These are phyloP conservation scores for Aspergillus sp. DNA, from an alignment of 2,329 filamentous ascomycete species.

Conservation along the genomic window DNA sequence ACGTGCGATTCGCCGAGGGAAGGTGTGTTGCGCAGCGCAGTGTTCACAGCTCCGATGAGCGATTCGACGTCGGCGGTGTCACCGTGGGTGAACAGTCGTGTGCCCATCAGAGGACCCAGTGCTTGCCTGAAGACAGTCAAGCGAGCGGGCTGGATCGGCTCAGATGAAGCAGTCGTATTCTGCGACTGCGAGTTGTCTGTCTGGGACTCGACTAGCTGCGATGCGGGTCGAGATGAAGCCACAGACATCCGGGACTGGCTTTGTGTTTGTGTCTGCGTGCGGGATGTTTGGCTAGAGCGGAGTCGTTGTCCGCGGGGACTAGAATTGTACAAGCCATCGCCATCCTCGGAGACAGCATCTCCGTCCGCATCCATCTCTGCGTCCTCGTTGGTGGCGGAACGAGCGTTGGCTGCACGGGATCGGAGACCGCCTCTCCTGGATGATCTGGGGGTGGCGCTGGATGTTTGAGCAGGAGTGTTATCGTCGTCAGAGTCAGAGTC, in stretches of 20 bases:
- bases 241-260: conserved; percentile 64
- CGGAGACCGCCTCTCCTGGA: conserved; percentile 36
- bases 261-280: conserved; percentile 38
- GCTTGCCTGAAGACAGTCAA: conserved; percentile 75
- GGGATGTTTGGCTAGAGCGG: conserved; percentile 42
- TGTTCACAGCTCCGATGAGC: conserved; percentile 78
- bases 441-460: conserved; percentile 36
- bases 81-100: conserved; percentile 74
- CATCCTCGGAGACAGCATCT: conserved; percentile 53
- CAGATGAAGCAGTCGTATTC: conserved; percentile 43
- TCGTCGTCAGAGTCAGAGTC: conserved; percentile 43
- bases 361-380: conserved; percentile 49
- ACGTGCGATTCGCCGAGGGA: conserved; percentile 53
- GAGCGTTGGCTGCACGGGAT: conserved; percentile 38
- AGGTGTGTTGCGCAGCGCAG: conserved; percentile 54
- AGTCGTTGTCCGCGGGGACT: conserved; percentile 48
- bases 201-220: conserved; percentile 64
- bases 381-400: conserved; percentile 42
- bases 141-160: conserved; percentile 55
- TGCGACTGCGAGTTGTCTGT: conserved; percentile 32
- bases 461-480: conserved; percentile 24
- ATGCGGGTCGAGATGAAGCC: conserved; percentile 77
- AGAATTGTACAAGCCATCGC: conserved; percentile 57
- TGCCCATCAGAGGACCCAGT: conserved; percentile 80
- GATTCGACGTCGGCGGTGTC: conserved; percentile 76